Percentiles rank a stretch among this genome's conserved stretches.
phyloP scores from a whole-genome alignment of 345 rosid genomes.

The Brassica juncea region DNA sequence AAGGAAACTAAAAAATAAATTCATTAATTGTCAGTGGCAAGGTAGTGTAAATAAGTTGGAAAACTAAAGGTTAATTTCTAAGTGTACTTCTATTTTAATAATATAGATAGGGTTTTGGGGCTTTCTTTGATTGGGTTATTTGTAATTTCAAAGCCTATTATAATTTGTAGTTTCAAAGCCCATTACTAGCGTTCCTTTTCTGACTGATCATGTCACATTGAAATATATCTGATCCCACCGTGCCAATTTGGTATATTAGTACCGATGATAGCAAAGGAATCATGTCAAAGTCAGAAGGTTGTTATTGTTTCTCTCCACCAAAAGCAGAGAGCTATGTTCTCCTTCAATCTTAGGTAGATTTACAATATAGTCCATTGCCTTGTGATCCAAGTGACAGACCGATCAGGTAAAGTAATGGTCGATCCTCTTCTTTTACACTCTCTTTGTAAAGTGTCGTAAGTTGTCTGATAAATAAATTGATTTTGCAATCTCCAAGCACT shows the following conservation, averaged over 20 bases:
- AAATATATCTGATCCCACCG: too few relatives aligned
- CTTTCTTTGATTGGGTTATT: neutral
- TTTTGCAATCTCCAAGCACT: constrained; percentile 59
- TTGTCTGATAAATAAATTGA: constrained; percentile 12
- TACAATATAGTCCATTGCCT: constrained; percentile 92
- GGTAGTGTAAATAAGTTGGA: too few relatives aligned
- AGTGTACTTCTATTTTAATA: too few relatives aligned
- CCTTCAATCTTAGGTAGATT: constrained; percentile 90
- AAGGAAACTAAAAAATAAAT: too few relatives aligned
- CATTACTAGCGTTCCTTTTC: neutral
- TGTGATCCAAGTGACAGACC: constrained; percentile 57
- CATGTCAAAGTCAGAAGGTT: constrained; percentile 81
- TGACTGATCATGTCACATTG: too few relatives aligned
- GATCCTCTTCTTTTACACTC: neutral
- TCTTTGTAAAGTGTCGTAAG: constrained; percentile 8
- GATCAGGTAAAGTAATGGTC: constrained; percentile 48
- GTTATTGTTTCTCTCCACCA: constrained; percentile 20
- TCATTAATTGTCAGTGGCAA: too few relatives aligned
- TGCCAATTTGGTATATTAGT: neutral
- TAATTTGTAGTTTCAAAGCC: neutral
- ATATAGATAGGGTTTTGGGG: neutral
- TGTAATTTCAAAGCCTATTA: too few relatives aligned
- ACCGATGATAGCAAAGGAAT: constrained; percentile 66
- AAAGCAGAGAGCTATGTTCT: constrained; percentile 42
- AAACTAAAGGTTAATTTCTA: too few relatives aligned